Percentiles rank a stretch among this genome's conserved stretches.
Evolutionary conservation across 2,329 filamentous ascomycete genomes (phyloP).

Genomic region (Hypoxylon sp.): DNA sequence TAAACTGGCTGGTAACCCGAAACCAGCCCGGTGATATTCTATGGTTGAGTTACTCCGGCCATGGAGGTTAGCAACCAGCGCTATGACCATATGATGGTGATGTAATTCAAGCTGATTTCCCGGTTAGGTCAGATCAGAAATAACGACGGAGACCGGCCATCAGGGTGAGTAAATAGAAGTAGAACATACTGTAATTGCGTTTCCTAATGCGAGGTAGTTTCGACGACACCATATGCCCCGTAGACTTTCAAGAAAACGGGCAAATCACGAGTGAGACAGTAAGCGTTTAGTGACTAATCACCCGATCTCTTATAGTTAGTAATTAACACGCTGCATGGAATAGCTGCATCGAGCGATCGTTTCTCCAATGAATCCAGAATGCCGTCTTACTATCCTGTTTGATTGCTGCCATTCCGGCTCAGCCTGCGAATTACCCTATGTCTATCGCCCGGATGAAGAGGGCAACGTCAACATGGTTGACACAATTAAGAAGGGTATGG

Average conservation of each 20-base stretch:
- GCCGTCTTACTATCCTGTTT: conserved; percentile 69
- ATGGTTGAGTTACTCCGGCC: conserved; percentile 72
- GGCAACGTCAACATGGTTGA: conserved; percentile 70
- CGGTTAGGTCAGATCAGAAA: conserved; percentile 61
- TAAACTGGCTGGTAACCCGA: conserved; percentile 69
- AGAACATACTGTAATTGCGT: not conserved
- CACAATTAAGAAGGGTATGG: conserved; percentile 66
- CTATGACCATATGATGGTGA: not conserved
- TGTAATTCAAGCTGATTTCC: conserved; percentile 13
- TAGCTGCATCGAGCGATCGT: conserved; percentile 67
- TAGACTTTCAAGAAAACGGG: conserved; percentile 66
- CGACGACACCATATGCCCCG: conserved; percentile 68
- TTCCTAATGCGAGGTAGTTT: conserved; percentile 48
- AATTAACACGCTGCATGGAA: conserved; percentile 8
- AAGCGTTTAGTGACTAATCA: conserved; percentile 19
- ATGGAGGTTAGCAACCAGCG: conserved; percentile 61
- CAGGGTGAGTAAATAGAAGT: conserved; percentile 49
- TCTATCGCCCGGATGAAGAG: conserved; percentile 70
- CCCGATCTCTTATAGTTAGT: no score
- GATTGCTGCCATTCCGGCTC: conserved; percentile 75
- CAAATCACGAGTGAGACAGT: conserved; percentile 67
- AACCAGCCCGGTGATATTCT: conserved; percentile 65
- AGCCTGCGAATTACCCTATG: conserved; percentile 70
- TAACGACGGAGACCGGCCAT: conserved; percentile 57
- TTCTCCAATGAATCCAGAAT: conserved; percentile 64